Conservation (phyloP, 179 eudicot genomes). For the Beta macrorhiza region DNA sequence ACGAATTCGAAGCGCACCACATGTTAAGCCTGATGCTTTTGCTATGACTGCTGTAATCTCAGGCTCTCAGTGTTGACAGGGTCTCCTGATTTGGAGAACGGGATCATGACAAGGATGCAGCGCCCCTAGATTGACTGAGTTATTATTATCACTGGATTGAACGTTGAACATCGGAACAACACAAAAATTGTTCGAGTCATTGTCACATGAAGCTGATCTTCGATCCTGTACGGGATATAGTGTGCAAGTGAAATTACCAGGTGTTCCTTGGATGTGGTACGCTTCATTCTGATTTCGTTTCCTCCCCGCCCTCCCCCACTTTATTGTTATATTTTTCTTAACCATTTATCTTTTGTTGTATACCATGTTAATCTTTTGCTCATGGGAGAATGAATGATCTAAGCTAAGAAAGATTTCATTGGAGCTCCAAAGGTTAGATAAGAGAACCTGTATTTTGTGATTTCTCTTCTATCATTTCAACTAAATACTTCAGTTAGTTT, state of each 20-base stretch:
- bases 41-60: conserved; percentile 42
- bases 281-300: neutral
- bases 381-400: too few species aligned
- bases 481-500: conserved; percentile 4
- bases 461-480: neutral
- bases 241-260: neutral
- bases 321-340: neutral
- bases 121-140: neutral
- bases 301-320: too few species aligned
- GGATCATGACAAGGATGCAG: conserved; percentile 25
- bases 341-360: neutral
- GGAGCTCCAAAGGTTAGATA: conserved; percentile 43
- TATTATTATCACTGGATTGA: neutral
- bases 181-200: neutral
- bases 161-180: neutral
- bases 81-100: conserved; percentile 42
- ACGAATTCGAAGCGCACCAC: conserved; percentile 31
- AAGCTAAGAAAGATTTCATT: too few species aligned
- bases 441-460: conserved; percentile 2
- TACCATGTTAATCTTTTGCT: neutral
- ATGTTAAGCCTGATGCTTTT: conserved; percentile 47
- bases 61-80: conserved; percentile 40
- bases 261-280: neutral
- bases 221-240: neutral
- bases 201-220: neutral